Evolutionary conservation across 2,329 filamentous ascomycete species (phyloP), one percentile per base, ranked within the genome.

Genomic region (Stagonosporopsis vannaccii): DNA sequence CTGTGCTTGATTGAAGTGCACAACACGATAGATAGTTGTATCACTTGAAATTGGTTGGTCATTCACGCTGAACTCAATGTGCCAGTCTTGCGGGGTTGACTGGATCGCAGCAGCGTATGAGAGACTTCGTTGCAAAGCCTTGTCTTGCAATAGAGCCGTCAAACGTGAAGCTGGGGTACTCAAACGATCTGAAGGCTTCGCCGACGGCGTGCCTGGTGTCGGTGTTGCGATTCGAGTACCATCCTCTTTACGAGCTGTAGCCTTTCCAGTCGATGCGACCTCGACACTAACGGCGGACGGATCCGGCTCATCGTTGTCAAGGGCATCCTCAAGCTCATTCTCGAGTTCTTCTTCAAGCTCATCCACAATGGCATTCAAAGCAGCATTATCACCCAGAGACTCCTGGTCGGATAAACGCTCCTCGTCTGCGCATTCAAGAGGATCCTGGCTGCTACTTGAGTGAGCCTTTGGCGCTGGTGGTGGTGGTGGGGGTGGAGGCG

Each of bases 11-110:
- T 83, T 86, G 71, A 87, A 90, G 70, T 97, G 91, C 8, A 98
- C 91, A 28, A 95, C 95, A 43, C 94, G 89, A 71, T 98, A 99
- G 52, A 99, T 94, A 0, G 95, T 99, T 0, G 91, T 97, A 67
- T 98, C 93, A 65, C 93, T 95, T 0, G 90, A 83, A 56, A 99
- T 90, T 1, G 90, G 84, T 73, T 92, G 92, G 49, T 85, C 90
- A 61, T 96, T 90, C 45, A 98, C 85, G 63, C 87, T 93, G 77
- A 99, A 99, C 70, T 98, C 91, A 58, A 99, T 92, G 69, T 99
- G 94, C 95, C 95, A 99, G 71, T 98, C 93, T 71, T 96, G 90
- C 1, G 93, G 91, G 0, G 86, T 81, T 13, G 90, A 82, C 65
- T 93, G 90, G 48, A 96, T 85, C 4, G 92, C 92, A 48, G 91